Percentiles rank a stretch among this genome's conserved stretches.
Conservation (phyloP, 257 asterid species). For the Nicotiana undulata region DNA sequence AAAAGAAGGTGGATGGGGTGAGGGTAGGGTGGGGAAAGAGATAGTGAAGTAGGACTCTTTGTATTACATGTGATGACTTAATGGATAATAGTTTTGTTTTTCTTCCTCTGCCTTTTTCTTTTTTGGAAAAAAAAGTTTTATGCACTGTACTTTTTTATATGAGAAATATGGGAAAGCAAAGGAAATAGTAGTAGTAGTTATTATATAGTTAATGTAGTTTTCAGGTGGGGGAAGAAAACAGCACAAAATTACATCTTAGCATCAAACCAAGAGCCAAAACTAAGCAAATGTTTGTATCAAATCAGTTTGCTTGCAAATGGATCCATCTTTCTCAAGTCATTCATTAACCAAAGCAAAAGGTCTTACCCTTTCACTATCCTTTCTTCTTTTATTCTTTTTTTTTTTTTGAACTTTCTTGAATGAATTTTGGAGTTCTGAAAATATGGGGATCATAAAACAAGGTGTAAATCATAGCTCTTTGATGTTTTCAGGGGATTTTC, state of each 20-base stretch:
- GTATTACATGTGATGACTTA: neutral
- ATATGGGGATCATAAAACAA: neutral
- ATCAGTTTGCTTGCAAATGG: neutral
- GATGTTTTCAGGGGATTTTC: neutral
- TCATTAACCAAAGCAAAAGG: neutral
- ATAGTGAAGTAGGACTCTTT: slow-evolving; percentile 2
- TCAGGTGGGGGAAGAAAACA: slow-evolving; percentile 3
- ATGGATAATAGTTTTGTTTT: slow-evolving; percentile 8
- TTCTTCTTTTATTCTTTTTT: too few species aligned
- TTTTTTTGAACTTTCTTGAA: neutral
- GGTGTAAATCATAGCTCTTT: neutral
- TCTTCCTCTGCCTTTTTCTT: neutral
- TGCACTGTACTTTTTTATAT: neutral
- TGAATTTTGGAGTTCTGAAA: neutral
- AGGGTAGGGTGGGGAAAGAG: neutral
- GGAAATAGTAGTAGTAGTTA: neutral
- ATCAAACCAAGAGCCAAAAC: slow-evolving; percentile 18
- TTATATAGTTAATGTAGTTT: neutral
- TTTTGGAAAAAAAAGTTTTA: neutral
- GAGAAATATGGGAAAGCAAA: neutral
- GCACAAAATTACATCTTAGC: slow-evolving; percentile 5
- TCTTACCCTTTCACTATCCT: neutral
- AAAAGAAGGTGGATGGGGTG: neutral
- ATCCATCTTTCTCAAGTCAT: slow-evolving; percentile 1
- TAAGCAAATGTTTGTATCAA: neutral